Base-by-base conservation (phyloP, 768 basidiomycete genomes). In the Panaeolus cyanescens region DNA sequence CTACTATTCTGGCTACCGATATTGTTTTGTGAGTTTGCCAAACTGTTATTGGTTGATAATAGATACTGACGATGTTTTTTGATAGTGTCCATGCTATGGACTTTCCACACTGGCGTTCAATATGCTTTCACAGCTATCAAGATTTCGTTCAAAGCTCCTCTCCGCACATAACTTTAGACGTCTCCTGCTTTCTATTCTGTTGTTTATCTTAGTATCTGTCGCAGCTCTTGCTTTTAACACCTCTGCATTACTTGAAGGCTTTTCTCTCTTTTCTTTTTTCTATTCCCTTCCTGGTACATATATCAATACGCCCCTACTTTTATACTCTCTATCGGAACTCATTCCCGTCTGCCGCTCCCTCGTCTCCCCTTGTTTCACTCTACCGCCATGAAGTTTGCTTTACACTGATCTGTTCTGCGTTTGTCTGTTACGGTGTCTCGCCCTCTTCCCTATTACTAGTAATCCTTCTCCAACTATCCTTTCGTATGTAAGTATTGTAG, bases 1-100 rank as follows among this genome's bases (percentile, higher is more conserved):
- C 68, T 92, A 33, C 70, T 90, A 39, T 95, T 95, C 79, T 95
- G 92, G 92, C 79, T 95, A 66, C 92, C 92, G 17, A 91, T 94
- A 68, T 79, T 95, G 8, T 73, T 93, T 61, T 74, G 92, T 94
- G 67, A 78, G 91, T 86, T n/a, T 33, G 15, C 28, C 12, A 20
- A 31, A 28, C 20, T 19, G 36, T 17, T 10, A 20, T 59, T 32
- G 7, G 1, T 5, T 42, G 28, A n/a, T 31, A 36, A n/a, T 22
- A 34, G 31, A 32, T 59, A 30, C 53, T 64, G 32, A 65, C 54
- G 25, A n/a, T 37, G 3, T 59, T 42, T n/a, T n/a, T 64, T 45
- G 20, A 12, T 61, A 88, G 86, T 88, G 64, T 87, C 87, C 58
- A 74, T 87, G 56, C 68, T 88, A 57, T 88, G 86, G 86, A 83